Evolutionary conservation across 2,329 filamentous ascomycete species (phyloP), one percentile per base, ranked within the genome.

Genomic region (Botrytis galanthina): DNA sequence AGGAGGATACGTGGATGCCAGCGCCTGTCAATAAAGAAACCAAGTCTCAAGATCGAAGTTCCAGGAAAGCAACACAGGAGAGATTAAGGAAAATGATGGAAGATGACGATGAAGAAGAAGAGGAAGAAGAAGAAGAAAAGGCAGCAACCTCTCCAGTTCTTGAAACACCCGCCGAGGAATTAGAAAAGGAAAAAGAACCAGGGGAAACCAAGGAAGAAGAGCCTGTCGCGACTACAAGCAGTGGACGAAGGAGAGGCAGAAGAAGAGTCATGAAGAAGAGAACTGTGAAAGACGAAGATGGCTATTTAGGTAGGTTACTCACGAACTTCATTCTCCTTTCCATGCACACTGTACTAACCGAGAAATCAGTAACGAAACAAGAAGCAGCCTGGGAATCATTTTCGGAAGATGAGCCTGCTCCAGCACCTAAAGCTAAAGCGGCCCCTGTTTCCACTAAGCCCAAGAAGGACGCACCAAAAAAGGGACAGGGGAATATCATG

Each of bases 321-420:
- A 42, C 20, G 14, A 22, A 14, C 9, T 32, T 14, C 14, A 32
- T 29, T 12, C 14, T 5, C 16, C 18, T 35, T 46, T 20, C 26
- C 3, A 61, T 37, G 18, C 7, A 14, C 9, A 57, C n/a, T 16
- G 7, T 57, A 61, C 71, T 72, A 48, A 72, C 7, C 37, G 32
- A 22, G 12, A 14, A 18, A 26, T 8, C 78, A 96, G 95, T 97
- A 46, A 97, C 94, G 2, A 92, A 91, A 77, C 93, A 97, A 82
- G 94, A 97, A 80, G 84, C 88, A 0, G 91, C 87, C 0, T 98
- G 95, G 95, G 95, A 98, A 81, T 95, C 92, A 0, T 97, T 97
- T 84, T 97, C 94, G 0, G 95, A 98, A 81, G 94, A 97, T 76
- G 94, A 97, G 77, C 88, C 90, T 35, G 82, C 84, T 14, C 85